A percentile compares a stretch with the other conserved stretches of the same genome.
phyloP scores from a whole-genome alignment of 371 early-diverging fungal species.

The Mucor ambiguus region DNA sequence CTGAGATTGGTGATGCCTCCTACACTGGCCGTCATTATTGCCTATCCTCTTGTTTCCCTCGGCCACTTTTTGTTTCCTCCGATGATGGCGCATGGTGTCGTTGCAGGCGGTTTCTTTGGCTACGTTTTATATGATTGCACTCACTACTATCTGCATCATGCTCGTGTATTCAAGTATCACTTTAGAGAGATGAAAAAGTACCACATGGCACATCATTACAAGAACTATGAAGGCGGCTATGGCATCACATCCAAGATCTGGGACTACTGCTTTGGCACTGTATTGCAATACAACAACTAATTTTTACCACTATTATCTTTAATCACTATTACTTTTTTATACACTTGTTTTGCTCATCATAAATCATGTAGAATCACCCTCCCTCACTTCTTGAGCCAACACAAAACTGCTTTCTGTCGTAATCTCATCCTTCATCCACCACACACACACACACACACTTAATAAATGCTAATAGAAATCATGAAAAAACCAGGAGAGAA shows the following conservation, averaged over 20 bases:
- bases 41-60: conserved; percentile 59
- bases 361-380: background rate
- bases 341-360: background rate
- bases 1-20: conserved; percentile 97
- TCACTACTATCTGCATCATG: conserved; percentile 96
- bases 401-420: background rate
- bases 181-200: conserved; percentile 90
- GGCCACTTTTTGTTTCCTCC: conserved; percentile 59
- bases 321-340: background rate
- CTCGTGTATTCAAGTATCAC: conserved; percentile 68
- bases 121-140: conserved; percentile 90
- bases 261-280: conserved; percentile 86
- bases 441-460: background rate
- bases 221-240: conserved; percentile 83
- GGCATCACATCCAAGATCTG: conserved; percentile 94
- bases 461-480: background rate
- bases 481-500: background rate
- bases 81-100: conserved; percentile 59
- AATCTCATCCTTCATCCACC: background rate
- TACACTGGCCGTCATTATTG: conserved; percentile 71
- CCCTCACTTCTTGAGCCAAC: background rate
- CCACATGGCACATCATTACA: conserved; percentile 95
- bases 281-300: conserved; percentile 24
- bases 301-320: background rate
- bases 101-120: conserved; percentile 82